Evolutionary conservation across 352 stramenopile species (phyloP).

Genomic region (Phytopythium helicoides): DNA sequence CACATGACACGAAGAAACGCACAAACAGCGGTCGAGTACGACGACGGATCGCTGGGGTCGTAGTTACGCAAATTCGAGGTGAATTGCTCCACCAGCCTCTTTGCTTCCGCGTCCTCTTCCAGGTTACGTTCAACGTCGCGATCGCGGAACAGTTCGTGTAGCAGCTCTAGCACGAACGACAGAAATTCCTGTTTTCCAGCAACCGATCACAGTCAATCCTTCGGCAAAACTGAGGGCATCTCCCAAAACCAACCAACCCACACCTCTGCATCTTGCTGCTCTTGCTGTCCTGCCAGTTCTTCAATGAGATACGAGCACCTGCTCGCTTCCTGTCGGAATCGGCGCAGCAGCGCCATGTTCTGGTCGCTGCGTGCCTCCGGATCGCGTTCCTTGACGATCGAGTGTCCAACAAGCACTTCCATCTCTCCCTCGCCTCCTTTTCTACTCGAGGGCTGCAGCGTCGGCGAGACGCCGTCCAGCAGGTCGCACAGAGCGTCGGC

Average conservation of each 20-base stretch:
- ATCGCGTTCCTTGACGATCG: not conserved
- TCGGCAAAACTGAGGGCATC: conserved; percentile 60
- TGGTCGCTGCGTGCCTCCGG: not conserved
- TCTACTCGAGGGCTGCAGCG: not conserved
- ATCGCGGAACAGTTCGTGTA: conserved; percentile 50
- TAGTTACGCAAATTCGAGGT: conserved; percentile 26
- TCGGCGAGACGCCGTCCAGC: conserved; percentile 8
- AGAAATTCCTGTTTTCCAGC: conserved; percentile 47
- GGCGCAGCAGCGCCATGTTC: conserved; percentile 15
- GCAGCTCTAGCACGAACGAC: conserved; percentile 62
- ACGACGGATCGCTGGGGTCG: conserved; percentile 38
- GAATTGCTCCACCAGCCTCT: conserved; percentile 17
- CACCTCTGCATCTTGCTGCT: conserved; percentile 80
- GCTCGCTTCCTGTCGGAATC: conserved; percentile 29
- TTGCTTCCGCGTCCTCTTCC: conserved; percentile 21
- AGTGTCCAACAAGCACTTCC: not conserved
- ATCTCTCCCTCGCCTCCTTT: not conserved
- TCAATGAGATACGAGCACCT: conserved; percentile 52
- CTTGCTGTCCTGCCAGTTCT: conserved; percentile 30
- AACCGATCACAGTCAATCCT: not conserved
- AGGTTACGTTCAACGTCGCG: conserved; percentile 10
- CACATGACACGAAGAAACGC: conserved; percentile 30
- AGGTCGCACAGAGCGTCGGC: conserved; percentile 11
- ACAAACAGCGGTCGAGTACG: conserved; percentile 65
- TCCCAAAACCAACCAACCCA: not conserved